Evolutionary conservation across 208 protist genomes (phyloP).

Genomic region (Kentomonas sorsogonicus): DNA sequence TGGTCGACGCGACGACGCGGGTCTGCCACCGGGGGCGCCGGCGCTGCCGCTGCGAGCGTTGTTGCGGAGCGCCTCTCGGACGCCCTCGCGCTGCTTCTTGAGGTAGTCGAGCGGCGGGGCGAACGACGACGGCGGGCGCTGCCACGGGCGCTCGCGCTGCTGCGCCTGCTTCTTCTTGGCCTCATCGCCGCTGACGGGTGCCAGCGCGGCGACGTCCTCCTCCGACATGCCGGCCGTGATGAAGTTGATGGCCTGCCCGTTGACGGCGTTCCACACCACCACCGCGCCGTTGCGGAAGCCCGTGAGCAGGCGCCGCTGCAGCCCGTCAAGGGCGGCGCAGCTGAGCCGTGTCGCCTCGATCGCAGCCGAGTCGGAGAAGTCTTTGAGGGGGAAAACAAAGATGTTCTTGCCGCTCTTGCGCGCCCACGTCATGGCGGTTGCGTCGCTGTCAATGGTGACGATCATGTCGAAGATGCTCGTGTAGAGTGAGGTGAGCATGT

Average conservation of each 20-base stretch:
- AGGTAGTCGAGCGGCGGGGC: too few relatives aligned
- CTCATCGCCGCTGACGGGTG: not conserved
- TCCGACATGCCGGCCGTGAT: conserved; percentile 41
- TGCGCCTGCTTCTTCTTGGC: not conserved
- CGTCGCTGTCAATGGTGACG: conserved; percentile 67
- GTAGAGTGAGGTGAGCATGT: conserved; percentile 55
- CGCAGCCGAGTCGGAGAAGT: conserved; percentile 66
- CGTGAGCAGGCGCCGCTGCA: conserved; percentile 66
- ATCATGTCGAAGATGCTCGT: conserved; percentile 60
- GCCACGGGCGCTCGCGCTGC: conserved; percentile 1
- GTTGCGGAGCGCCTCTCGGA: too few relatives aligned
- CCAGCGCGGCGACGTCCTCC: not conserved
- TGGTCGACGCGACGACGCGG: not conserved
- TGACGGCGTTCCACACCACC: conserved; percentile 79
- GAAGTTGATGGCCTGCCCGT: conserved; percentile 70
- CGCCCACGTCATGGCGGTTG: conserved; percentile 74
- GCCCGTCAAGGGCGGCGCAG: conserved; percentile 38
- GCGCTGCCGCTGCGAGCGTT: not conserved
- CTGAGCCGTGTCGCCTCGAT: conserved; percentile 48
- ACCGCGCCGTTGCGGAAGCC: conserved; percentile 70
- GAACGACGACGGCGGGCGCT: too few relatives aligned
- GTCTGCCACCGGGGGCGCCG: not conserved
- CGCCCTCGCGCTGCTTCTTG: too few relatives aligned
- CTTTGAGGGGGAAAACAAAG: conserved; percentile 71
- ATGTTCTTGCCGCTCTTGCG: conserved; percentile 38